Evolutionary conservation across 2,329 filamentous ascomycete genomes (phyloP), one percentile per base, ranked within the genome.

Genomic region (Diaporthe batatas): DNA sequence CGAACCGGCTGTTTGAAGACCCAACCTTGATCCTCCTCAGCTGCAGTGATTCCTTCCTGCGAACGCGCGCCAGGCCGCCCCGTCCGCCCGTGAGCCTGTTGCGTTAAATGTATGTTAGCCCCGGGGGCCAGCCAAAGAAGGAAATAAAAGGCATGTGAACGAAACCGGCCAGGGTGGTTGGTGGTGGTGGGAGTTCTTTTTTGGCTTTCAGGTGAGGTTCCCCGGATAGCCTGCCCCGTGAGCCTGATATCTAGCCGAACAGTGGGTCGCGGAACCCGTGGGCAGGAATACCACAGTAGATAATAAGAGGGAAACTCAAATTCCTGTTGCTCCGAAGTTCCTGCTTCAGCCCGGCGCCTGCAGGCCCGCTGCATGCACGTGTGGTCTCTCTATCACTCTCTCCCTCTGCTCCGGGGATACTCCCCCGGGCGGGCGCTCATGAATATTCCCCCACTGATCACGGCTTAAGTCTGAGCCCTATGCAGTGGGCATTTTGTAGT

Each of bases 221-320:
- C 62, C 44, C 62, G 44, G 62, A 11, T 36, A 6, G 10, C 21
- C 21, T 36, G 21, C 29, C 59, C 42, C 29, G 44, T 36, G 62
- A 65, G 62, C 44, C 44, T 65, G 62, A 51, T 65, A 65, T 51
- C 62, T 65, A 65, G 12, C 62, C 44, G 62, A 47, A 4, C 58
- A 49, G 44, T 65, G 62, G 44, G 59, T 18, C 59, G 7, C n/a
- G 59, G 12, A 47, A 1, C 3, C 3, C 4, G 34, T 34, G 21
- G 51, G n/a, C 21, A 32, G 34, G 18, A 62, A 29, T n/a, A 14
- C n/a, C n/a, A n/a, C n/a, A n/a, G n/a, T n/a, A n/a, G n/a, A n/a
- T n/a, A n/a, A n/a, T n/a, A 36, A 18, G 42, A 34, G 29, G 10
- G 6, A 64, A 65, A 49, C 42, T 51, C 42, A 65, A 65, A 47